Base-by-base conservation (phyloP, 768 basidiomycete genomes). In the Termitomyces sp. region DNA sequence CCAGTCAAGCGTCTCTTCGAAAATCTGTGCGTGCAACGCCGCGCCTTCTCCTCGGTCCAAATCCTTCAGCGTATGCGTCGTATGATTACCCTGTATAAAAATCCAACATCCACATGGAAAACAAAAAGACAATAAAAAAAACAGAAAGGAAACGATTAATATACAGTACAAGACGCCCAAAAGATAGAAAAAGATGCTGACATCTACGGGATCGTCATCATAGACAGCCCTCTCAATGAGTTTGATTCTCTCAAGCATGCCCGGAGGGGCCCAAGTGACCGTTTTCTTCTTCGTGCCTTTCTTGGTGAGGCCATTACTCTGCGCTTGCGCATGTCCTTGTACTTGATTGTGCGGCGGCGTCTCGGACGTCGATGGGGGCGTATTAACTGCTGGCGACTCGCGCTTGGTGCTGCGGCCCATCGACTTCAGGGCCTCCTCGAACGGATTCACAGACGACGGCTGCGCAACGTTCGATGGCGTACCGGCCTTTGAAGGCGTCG, bases 1-100 rank as follows among this genome's bases (percentile, higher is more conserved):
- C 91, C 91, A 94, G 76, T 94, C 92, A 63, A 92, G 77, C 57
- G 84, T 79, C 75, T 93, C 92, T 75, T 93, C 92, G 71, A 93
- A 93, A 60, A 90, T 66, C 69, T 86, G 87, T 60, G 84, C 83
- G 68, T 93, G 91, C 65, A 94, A 70, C 53, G 92, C 90, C 56
- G 89, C 90, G 51, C 92, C 92, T 71, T 93, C 92, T 69, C 84
- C 88, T 70, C 89, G 83, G 74, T 94, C 92, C 77, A 94, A 78
- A 74, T 92, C 91, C 69, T 90, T 90, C 63, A 89, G 71, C 76
- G 79, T 88, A 73, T 89, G 87, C 63, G 77, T 65, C 67, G 78
- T 75, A 76, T 88, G 86, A 69, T 79, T 75, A 75, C 86, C 88
- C 91, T 94, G 81, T 75, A 73, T 67, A 69, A 72, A 20, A 20